Conservation (phyloP, 768 basidiomycete genomes). For the Xerocomus potaroensis region DNA sequence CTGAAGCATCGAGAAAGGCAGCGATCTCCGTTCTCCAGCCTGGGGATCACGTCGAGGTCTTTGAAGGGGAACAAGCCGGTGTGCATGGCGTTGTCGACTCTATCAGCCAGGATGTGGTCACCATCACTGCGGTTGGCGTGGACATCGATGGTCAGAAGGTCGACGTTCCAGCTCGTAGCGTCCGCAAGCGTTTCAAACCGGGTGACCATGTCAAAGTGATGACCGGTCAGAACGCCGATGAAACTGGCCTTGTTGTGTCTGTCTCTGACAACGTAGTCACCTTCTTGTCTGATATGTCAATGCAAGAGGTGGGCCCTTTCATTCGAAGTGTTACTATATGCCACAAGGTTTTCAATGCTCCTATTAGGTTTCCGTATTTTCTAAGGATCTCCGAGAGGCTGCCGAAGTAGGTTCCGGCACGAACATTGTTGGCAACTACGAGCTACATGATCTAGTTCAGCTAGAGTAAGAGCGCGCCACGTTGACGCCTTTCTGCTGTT, state of each 20-base stretch:
- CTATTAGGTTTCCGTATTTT: constrained; percentile 87
- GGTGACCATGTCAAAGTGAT: constrained; percentile 99
- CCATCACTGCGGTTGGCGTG: constrained; percentile 71
- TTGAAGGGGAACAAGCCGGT: constrained; percentile 94
- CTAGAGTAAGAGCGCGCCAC: constrained; percentile 66
- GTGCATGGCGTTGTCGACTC: constrained; percentile 90
- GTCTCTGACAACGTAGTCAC: constrained; percentile 89
- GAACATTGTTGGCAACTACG: constrained; percentile 88
- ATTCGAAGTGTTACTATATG: neutral
- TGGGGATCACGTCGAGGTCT: constrained; percentile 95
- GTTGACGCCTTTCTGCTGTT: constrained; percentile 3
- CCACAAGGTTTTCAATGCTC: constrained; percentile 2
- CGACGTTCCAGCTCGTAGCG: constrained; percentile 81
- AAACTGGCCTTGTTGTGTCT: constrained; percentile 93
- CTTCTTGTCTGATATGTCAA: constrained; percentile 94
- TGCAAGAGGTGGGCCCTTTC: constrained; percentile 73
- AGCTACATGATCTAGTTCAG: constrained; percentile 94
- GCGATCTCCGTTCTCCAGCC: constrained; percentile 95
- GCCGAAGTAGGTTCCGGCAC: constrained; percentile 94
- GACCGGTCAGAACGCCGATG: constrained; percentile 89
- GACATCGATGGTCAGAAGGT: constrained; percentile 87
- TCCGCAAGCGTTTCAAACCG: constrained; percentile 91
- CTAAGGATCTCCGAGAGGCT: constrained; percentile 94
- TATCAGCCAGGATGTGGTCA: constrained; percentile 82
- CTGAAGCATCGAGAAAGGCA: constrained; percentile 86